Percentiles rank a stretch among this genome's conserved stretches.
Evolutionary conservation across 257 asterid species (phyloP).

Genomic region (Mentha longifolia): DNA sequence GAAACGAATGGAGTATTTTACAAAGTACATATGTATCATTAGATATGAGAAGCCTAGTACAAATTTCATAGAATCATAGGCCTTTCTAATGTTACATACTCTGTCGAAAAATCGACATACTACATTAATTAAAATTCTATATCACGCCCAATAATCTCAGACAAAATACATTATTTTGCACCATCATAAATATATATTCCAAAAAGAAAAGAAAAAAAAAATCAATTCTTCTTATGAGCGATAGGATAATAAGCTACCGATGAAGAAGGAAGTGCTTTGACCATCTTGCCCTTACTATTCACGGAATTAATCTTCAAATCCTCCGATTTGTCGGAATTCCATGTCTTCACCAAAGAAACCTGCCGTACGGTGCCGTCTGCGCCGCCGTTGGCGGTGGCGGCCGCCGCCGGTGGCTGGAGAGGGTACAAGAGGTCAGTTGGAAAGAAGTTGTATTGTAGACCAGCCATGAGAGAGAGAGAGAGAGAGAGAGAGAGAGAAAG

Average conservation of each 20-base stretch:
- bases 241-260: slow-evolving; percentile 23
- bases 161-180: too few relatives aligned
- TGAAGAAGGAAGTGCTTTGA: slow-evolving; percentile 39
- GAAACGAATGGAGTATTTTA: too few relatives aligned
- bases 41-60: slow-evolving; percentile 24
- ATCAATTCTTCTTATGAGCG: slow-evolving; percentile 27
- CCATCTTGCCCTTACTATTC: slow-evolving; percentile 34
- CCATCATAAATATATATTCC: background rate
- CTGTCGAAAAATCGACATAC: background rate
- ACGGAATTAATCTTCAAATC: slow-evolving; percentile 24
- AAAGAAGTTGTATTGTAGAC: slow-evolving; percentile 44
- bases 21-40: too few relatives aligned
- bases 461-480: slow-evolving; percentile 35
- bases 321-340: slow-evolving; percentile 26
- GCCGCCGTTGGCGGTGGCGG: slow-evolving; percentile 29
- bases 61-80: slow-evolving; percentile 1
- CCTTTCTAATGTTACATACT: slow-evolving; percentile 17
- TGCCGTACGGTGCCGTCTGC: slow-evolving; percentile 25
- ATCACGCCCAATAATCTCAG: background rate
- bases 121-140: background rate
- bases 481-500: background rate
- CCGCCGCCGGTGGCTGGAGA: slow-evolving; percentile 38
- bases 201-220: too few relatives aligned
- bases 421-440: slow-evolving; percentile 46
- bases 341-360: slow-evolving; percentile 33